These are phyloP conservation scores for Davidsoniella virescens DNA, from an alignment of 2,329 filamentous ascomycete genomes.

Conservation along the genomic window DNA sequence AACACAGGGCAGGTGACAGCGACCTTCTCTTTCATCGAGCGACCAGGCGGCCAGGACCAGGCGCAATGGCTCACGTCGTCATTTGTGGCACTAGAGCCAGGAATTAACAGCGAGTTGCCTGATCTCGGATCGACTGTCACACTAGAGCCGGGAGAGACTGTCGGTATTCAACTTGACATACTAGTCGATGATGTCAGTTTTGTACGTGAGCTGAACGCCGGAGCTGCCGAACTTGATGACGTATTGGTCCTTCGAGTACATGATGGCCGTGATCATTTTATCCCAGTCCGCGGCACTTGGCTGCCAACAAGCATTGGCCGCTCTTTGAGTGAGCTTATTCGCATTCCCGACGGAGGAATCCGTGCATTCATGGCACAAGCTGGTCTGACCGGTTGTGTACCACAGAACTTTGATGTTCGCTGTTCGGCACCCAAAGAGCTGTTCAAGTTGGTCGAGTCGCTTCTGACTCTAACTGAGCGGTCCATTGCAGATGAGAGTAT, in stretches of 20 bases:
- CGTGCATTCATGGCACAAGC: constrained; percentile 31
- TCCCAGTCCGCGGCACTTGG: constrained; percentile 67
- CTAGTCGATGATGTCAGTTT: constrained; percentile 47
- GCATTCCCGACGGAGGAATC: constrained; percentile 68
- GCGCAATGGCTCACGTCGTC: constrained; percentile 56
- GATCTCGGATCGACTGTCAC: constrained; percentile 37
- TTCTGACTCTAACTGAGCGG: constrained; percentile 42
- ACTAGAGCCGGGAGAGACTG: constrained; percentile 72
- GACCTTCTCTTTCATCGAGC: constrained; percentile 63
- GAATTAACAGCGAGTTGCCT: constrained; percentile 20
- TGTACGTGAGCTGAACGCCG: constrained; percentile 56
- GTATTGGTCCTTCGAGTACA: constrained; percentile 73
- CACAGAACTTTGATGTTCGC: constrained; percentile 41
- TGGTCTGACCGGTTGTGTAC: constrained; percentile 32
- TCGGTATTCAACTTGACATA: constrained; percentile 51
- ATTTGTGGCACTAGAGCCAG: constrained; percentile 35
- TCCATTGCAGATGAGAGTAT: constrained; percentile 45
- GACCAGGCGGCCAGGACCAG: constrained; percentile 32
- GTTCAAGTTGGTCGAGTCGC: constrained; percentile 71
- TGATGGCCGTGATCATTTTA: constrained; percentile 78
- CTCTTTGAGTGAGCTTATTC: constrained; percentile 75
- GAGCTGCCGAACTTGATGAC: constrained; percentile 54
- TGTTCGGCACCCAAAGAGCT: constrained; percentile 78
- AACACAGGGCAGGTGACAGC: constrained; percentile 79
- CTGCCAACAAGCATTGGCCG: constrained; percentile 66